phyloP scores from a whole-genome alignment of 371 early-diverging fungal species.

The Rhizopus delemar region DNA sequence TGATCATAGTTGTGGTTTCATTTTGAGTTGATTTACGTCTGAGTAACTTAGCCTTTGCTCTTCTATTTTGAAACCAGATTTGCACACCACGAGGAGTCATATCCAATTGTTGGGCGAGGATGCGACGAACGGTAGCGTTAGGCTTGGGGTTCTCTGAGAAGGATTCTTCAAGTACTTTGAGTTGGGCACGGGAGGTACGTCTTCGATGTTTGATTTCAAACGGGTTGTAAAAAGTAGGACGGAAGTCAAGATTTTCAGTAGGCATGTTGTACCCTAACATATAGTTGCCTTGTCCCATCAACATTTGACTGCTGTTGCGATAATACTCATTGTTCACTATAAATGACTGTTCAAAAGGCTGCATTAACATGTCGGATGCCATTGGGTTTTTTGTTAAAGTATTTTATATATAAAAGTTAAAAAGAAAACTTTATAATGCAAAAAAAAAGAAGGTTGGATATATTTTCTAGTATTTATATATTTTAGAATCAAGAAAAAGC shows the following conservation, averaged over 20 bases:
- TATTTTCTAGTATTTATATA: constrained; percentile 1
- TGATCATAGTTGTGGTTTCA: not conserved
- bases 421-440: not conserved
- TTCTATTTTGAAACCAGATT: constrained; percentile 93
- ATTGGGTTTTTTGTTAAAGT: not conserved
- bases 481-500: not conserved
- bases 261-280: constrained; percentile 7
- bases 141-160: constrained; percentile 69
- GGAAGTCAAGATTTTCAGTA: constrained; percentile 21
- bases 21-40: constrained; percentile 21
- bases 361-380: constrained; percentile 36
- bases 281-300: constrained; percentile 8
- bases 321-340: constrained; percentile 12
- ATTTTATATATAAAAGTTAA: not conserved
- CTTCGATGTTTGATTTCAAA: constrained; percentile 57
- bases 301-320: constrained; percentile 1
- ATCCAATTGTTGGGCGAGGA: constrained; percentile 66
- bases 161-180: constrained; percentile 61
- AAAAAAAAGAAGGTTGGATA: not conserved
- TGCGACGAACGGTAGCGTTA: constrained; percentile 66
- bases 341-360: constrained; percentile 35
- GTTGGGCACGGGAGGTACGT: constrained; percentile 65
- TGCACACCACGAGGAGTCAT: constrained; percentile 88
- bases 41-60: constrained; percentile 72
- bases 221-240: constrained; percentile 37